Conservation (phyloP, 1,284 basidiomycete genomes). For the Ceratobasidium sp. region DNA sequence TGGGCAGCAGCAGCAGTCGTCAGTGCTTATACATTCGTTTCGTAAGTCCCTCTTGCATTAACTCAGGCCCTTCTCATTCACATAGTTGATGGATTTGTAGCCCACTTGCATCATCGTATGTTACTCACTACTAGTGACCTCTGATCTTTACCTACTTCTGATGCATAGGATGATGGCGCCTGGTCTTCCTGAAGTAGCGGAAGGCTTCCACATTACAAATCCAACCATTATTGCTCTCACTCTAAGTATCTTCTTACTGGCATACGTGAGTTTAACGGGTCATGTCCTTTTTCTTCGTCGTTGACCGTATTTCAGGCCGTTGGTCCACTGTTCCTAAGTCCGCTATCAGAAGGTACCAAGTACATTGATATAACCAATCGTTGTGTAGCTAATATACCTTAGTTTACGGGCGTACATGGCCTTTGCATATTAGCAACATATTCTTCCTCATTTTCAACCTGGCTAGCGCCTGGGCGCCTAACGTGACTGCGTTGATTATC, state of each 20-base stretch:
- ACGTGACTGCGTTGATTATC: conserved; percentile 69
- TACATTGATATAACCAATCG: background rate
- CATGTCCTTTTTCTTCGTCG: conserved; percentile 74
- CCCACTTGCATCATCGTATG: conserved; percentile 45
- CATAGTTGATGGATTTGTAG: conserved; percentile 18
- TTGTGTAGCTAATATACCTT: conserved; percentile 11
- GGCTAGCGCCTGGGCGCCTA: conserved; percentile 77
- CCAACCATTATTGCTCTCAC: conserved; percentile 73
- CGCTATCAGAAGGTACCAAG: conserved; percentile 45
- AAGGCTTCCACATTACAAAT: conserved; percentile 71
- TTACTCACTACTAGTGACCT: conserved; percentile 18
- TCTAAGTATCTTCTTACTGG: conserved; percentile 77
- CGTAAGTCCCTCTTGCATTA: conserved; percentile 52
- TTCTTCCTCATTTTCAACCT: conserved; percentile 76
- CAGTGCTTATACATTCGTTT: conserved; percentile 76
- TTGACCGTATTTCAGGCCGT: conserved; percentile 8
- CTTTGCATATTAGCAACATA: conserved; percentile 77
- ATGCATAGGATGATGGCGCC: conserved; percentile 87
- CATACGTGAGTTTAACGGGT: conserved; percentile 80
- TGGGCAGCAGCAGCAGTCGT: conserved; percentile 75
- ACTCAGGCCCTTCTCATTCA: background rate
- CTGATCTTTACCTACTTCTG: conserved; percentile 57
- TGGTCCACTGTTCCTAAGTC: conserved; percentile 36
- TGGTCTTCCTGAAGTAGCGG: conserved; percentile 73
- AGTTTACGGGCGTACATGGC: conserved; percentile 57